Percentiles rank a stretch among this genome's conserved stretches.
Evolutionary conservation across 176 grass and related monocot genomes (phyloP).

Genomic region (Ampelocalamus luodianensis): DNA sequence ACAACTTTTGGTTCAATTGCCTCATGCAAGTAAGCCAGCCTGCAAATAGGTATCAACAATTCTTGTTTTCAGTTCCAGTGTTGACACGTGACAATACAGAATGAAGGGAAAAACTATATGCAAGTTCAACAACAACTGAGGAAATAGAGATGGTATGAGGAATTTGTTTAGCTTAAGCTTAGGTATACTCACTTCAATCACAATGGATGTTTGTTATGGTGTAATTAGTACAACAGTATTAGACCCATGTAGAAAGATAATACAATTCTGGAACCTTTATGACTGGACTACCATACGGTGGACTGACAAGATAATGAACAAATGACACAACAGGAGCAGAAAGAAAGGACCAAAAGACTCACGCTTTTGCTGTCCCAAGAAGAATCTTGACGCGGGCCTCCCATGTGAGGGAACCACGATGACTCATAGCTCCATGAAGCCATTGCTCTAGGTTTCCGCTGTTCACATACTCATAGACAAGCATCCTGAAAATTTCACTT

Average conservation of each 20-base stretch:
- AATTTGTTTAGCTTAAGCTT: slow-evolving; percentile 27
- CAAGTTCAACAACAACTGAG: slow-evolving; percentile 8
- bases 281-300: background rate
- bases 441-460: slow-evolving; percentile 88
- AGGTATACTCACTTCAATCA: slow-evolving; percentile 1
- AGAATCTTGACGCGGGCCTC: slow-evolving; percentile 80
- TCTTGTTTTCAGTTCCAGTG: slow-evolving; percentile 29
- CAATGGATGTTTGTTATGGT: background rate
- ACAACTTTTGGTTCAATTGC: slow-evolving; percentile 92
- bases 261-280: slow-evolving; percentile 4
- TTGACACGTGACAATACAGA: background rate
- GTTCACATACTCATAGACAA: slow-evolving; percentile 88
- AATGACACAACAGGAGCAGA: slow-evolving; percentile 7
- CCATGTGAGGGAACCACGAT: slow-evolving; percentile 73
- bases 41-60: slow-evolving; percentile 37
- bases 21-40: slow-evolving; percentile 89
- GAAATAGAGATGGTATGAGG: background rate
- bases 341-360: slow-evolving; percentile 45
- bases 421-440: slow-evolving; percentile 91
- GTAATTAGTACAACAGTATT: slow-evolving; percentile 25
- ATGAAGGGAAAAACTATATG: background rate
- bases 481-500: slow-evolving; percentile 61
- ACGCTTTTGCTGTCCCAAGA: slow-evolving; percentile 89
- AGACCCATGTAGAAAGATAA: slow-evolving; percentile 8
- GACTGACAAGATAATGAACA: slow-evolving; percentile 14